Evolutionary conservation across 805 yeast genomes (phyloP), one percentile per base, ranked within the genome.

Genomic region (Hyphopichia homilentoma): DNA sequence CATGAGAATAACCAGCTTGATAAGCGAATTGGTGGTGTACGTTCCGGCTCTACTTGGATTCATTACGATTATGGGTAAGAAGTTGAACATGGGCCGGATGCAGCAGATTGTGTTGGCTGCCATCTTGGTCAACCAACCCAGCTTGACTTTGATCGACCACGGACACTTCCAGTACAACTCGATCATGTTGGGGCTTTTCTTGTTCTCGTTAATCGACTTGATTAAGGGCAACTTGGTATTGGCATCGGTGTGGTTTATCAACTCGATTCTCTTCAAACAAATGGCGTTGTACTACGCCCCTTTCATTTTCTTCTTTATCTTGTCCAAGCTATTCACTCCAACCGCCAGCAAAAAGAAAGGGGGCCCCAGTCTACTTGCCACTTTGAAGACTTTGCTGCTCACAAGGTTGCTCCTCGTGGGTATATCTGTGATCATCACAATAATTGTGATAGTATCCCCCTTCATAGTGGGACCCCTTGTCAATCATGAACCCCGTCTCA

Each of bases 81-180:
- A 70, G 32, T 54, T 55, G 41, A 73, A 54, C 58, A 62, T 65
- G 38, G 71, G 81, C 3, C 72, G 90, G 24, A 75, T 85, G 48
- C 86, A 84, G 47, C 94, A 85, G 53, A 77, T 84, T 9, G 72
- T 83, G 17, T 79, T 84, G 11, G 77, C 87, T 0, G 81, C 87
- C 2, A 78, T 88, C 12, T 78, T 93, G n/a, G 54, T 93, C 21
- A 77, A 81, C 52, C 95, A 86, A 55, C 97, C 98, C 0, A 70
- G 84, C 2, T 65, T 90, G 38, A 71, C 84, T 27, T 68, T 93
- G 36, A 79, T 93, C 29, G 99, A 93, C 54, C 97, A 93, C 58
- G 98, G 98, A 5, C 98, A 93, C 60, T 93, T 93, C 62, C 98
- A 94, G 61, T 90, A 79, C 60, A 94, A 93, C 49, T 76, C 88